A percentile compares a stretch with the other conserved stretches of the same genome.
These are phyloP conservation scores for Peronospora farinosa DNA, from an alignment of 352 stramenopile species.

Conservation along the genomic window DNA sequence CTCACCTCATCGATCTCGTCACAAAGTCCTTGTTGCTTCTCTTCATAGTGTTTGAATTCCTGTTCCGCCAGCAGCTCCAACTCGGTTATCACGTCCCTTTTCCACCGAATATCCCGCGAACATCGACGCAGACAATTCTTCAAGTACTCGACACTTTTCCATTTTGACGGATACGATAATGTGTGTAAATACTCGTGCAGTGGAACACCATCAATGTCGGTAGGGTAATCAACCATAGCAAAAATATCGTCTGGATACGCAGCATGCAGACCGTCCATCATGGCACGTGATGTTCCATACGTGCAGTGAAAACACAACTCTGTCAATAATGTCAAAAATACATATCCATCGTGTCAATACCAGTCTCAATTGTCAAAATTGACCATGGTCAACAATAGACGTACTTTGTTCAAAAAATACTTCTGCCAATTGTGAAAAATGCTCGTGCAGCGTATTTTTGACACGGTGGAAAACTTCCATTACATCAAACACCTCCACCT, in stretches of 20 bases:
- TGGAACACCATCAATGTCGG: slow-evolving; percentile 45
- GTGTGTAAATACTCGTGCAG: slow-evolving; percentile 61
- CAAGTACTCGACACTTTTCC: slow-evolving; percentile 77
- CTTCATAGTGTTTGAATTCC: slow-evolving; percentile 43
- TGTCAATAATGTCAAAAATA: slow-evolving; percentile 8
- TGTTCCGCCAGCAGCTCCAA: slow-evolving; percentile 64
- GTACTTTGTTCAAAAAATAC: slow-evolving; percentile 63
- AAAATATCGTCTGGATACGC: slow-evolving; percentile 55
- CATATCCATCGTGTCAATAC: neutral
- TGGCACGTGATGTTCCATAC: slow-evolving; percentile 44
- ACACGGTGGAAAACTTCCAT: slow-evolving; percentile 39
- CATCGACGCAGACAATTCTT: slow-evolving; percentile 69
- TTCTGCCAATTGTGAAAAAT: slow-evolving; percentile 57
- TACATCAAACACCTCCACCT: slow-evolving; percentile 26
- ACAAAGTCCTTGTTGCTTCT: slow-evolving; percentile 44
- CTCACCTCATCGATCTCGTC: slow-evolving; percentile 70
- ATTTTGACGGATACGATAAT: slow-evolving; percentile 54
- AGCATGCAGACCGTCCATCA: slow-evolving; percentile 44
- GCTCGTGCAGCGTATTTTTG: slow-evolving; percentile 43
- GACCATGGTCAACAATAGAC: slow-evolving; percentile 7
- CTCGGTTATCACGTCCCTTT: slow-evolving; percentile 58
- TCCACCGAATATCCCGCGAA: slow-evolving; percentile 78
- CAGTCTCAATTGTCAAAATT: slow-evolving; percentile 1
- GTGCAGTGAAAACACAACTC: slow-evolving; percentile 65
- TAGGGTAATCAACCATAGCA: slow-evolving; percentile 70